Percentiles rank a stretch among this genome's conserved stretches.
phyloP scores from a whole-genome alignment of 768 basidiomycete genomes.

The Agrocybe pediades region DNA sequence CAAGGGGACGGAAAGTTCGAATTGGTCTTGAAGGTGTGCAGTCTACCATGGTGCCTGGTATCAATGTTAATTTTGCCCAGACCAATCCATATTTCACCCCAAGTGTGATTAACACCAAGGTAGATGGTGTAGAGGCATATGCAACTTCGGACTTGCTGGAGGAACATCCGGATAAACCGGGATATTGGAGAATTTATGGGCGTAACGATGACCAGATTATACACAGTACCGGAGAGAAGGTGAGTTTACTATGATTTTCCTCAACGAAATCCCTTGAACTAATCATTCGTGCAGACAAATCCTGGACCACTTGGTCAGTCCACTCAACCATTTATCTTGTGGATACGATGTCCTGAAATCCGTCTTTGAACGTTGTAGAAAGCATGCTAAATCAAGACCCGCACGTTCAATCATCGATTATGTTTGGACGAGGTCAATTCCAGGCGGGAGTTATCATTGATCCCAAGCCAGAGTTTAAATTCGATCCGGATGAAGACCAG shows the following conservation, averaged over 20 bases:
- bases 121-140: constrained; percentile 6
- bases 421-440: constrained; percentile 15
- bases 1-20: constrained; percentile 4
- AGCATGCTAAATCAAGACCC: constrained; percentile 14
- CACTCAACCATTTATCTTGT: background rate
- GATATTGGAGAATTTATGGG: constrained; percentile 11
- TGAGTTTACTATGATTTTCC: background rate
- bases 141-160: constrained; percentile 7
- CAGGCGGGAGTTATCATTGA: constrained; percentile 13
- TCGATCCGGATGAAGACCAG: constrained; percentile 1
- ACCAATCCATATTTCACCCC: constrained; percentile 4
- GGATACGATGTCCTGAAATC: background rate
- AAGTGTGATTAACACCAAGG: constrained; percentile 2
- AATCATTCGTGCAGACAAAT: constrained; percentile 8
- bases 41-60: too few relatives aligned
- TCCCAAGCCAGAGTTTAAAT: constrained; percentile 7
- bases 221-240: constrained; percentile 15
- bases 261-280: background rate
- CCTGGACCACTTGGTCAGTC: constrained; percentile 11
- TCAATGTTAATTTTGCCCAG: background rate
- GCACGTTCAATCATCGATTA: constrained; percentile 2
- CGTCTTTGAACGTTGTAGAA: background rate
- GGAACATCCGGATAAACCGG: constrained; percentile 8
- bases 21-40: constrained; percentile 7
- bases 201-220: constrained; percentile 11